Evolutionary conservation across 331 rosid species (phyloP).

Genomic region (Pyracantha coccinea): DNA sequence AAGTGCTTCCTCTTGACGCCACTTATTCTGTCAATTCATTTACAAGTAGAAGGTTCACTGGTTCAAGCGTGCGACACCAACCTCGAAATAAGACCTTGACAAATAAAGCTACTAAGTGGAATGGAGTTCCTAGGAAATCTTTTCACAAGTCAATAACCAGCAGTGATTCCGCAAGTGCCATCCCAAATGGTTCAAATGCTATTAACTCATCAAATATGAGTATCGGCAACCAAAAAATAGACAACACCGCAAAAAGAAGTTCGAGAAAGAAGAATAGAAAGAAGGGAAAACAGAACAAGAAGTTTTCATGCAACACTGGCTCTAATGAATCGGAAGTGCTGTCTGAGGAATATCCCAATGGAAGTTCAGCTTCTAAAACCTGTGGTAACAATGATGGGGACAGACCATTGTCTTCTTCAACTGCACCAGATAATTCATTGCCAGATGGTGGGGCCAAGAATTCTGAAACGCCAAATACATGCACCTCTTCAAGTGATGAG

Average conservation of each 20-base stretch:
- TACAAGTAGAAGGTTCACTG: constrained; percentile 26
- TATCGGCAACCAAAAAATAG: constrained; percentile 19
- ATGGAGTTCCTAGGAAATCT: constrained; percentile 40
- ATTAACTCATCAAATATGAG: constrained; percentile 26
- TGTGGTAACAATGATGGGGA: constrained; percentile 32
- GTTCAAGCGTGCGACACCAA: constrained; percentile 38
- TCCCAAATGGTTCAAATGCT: constrained; percentile 24
- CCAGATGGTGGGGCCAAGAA: constrained; percentile 25
- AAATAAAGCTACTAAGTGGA: constrained; percentile 39
- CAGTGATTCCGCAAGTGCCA: constrained; percentile 26
- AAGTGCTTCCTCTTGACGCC: constrained; percentile 27
- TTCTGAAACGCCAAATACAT: constrained; percentile 19
- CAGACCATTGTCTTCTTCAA: constrained; percentile 13
- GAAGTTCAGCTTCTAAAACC: constrained; percentile 37
- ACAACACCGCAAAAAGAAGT: constrained; percentile 39
- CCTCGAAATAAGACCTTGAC: constrained; percentile 47
- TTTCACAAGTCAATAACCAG: constrained; percentile 23
- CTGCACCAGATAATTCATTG: constrained; percentile 23
- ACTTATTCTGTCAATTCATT: constrained; percentile 34
- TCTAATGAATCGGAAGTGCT: constrained; percentile 40
- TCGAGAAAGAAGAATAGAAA: constrained; percentile 44
- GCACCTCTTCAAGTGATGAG: constrained; percentile 27
- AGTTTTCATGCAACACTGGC: constrained; percentile 31
- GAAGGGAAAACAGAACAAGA: constrained; percentile 48
- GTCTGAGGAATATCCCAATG: constrained; percentile 28